Percentiles rank a stretch among this genome's conserved stretches.
Evolutionary conservation across 164 flowering plant species (phyloP).

Genomic region (Cinnamomum micranthum): DNA sequence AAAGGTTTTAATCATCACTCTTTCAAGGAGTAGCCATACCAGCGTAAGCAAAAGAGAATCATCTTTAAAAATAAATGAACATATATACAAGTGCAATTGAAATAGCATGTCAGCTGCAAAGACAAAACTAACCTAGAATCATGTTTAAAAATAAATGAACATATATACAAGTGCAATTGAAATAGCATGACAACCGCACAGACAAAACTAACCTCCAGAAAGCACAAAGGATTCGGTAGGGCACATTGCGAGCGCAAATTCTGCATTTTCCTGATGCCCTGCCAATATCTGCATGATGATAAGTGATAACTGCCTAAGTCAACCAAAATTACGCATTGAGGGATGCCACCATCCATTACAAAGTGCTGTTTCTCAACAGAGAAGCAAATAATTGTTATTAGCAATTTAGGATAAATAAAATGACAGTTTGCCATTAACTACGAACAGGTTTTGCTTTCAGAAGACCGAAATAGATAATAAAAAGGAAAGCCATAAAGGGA

Average conservation of each 20-base stretch:
- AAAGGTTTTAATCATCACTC: too few species aligned
- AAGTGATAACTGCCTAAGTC: not conserved
- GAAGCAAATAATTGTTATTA: not conserved
- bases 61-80: too few species aligned
- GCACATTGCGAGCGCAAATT: slow-evolving; percentile 97
- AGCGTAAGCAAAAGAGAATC: too few species aligned
- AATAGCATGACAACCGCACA: too few species aligned
- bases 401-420: not conserved
- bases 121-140: slow-evolving; percentile 36
- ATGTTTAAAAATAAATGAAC: too few species aligned
- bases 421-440: not conserved
- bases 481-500: not conserved
- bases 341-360: not conserved
- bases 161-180: too few species aligned
- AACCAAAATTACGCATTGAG: not conserved
- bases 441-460: not conserved
- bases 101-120: not conserved
- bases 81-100: too few species aligned
- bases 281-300: slow-evolving; percentile 66
- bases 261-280: slow-evolving; percentile 95
- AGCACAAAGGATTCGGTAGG: slow-evolving; percentile 88
- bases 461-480: not conserved
- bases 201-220: slow-evolving; percentile 69
- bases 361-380: not conserved
- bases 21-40: too few species aligned